Conservation (phyloP, 129 eudicot species). For the Escallonia rubra region DNA sequence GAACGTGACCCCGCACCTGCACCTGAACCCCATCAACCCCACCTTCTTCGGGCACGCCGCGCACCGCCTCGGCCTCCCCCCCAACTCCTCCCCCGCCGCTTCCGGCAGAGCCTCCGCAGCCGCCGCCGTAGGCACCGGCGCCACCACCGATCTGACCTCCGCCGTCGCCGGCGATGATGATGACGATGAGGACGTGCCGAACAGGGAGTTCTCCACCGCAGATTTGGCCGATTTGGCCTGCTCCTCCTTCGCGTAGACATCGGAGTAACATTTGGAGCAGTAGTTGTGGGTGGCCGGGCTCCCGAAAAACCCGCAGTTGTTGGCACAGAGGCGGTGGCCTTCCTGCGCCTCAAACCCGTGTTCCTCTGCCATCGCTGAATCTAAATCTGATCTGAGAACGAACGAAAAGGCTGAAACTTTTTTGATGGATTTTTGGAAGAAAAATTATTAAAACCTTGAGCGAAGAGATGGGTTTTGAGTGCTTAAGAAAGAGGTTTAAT, state of each 20-base stretch:
- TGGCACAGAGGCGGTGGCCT: constrained; percentile 25
- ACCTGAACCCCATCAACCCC: constrained; percentile 21
- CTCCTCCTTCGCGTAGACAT: constrained; percentile 4
- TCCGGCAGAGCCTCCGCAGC: not conserved
- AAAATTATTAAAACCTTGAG: not conserved
- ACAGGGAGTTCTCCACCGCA: constrained; percentile 11
- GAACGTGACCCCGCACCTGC: constrained; percentile 20
- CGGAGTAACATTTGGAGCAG: constrained; percentile 24
- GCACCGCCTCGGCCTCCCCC: constrained; percentile 10
- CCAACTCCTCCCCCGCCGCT: not conserved
- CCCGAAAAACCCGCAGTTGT: constrained; percentile 31
- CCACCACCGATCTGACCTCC: not conserved
- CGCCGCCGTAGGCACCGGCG: not conserved
- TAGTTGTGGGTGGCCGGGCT: constrained; percentile 19
- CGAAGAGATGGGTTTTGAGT: not conserved
- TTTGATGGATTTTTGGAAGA: not conserved
- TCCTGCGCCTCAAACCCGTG: constrained; percentile 23
- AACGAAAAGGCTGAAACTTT: not conserved
- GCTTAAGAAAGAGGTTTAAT: not conserved
- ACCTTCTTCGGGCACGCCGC: constrained; percentile 19
- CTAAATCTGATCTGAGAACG: not conserved
- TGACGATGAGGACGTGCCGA: not conserved
- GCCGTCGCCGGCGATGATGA: not conserved
- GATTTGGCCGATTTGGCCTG: constrained; percentile 18
- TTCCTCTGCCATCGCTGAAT: constrained; percentile 16